A percentile compares a stretch with the other conserved stretches of the same genome.
These are phyloP conservation scores for Podochytrium sp. DNA, from an alignment of 192 early-diverging fungal species.

Conservation along the genomic window DNA sequence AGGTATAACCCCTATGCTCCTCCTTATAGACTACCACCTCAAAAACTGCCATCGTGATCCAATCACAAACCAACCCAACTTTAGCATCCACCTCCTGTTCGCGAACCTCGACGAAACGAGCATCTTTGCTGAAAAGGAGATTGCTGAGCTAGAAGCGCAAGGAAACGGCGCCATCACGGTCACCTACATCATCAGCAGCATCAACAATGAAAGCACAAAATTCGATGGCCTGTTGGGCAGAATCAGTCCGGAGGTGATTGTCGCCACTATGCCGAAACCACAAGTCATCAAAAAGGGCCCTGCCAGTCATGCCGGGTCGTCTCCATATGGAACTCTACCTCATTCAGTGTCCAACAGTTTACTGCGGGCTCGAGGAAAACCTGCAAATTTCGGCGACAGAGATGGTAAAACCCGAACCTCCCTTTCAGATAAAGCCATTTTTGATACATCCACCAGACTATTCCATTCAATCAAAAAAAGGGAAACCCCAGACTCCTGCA, in stretches of 20 bases:
- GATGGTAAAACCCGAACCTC: too few species aligned
- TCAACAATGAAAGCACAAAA: background rate
- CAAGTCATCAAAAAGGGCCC: background rate
- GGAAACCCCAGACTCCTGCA: too few species aligned
- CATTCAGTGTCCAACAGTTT: background rate
- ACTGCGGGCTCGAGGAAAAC: background rate
- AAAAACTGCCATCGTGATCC: constrained; percentile 29
- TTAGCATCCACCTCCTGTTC: constrained; percentile 28
- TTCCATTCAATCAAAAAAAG: too few species aligned
- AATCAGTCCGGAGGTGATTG: constrained; percentile 22
- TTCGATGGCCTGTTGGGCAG: constrained; percentile 22
- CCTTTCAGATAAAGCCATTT: too few species aligned
- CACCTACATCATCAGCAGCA: constrained; percentile 8
- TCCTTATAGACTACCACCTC: constrained; percentile 45
- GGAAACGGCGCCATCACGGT: constrained; percentile 28
- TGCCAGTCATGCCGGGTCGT: background rate
- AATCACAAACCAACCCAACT: constrained; percentile 17
- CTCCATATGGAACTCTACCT: background rate
- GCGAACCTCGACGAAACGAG: constrained; percentile 23
- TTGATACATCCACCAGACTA: too few species aligned
- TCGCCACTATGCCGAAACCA: constrained; percentile 37
- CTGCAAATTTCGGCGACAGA: background rate
- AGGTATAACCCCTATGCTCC: constrained; percentile 42
- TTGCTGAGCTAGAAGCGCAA: constrained; percentile 16
- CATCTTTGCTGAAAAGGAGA: constrained; percentile 30